phyloP scores from a whole-genome alignment of 768 basidiomycete genomes.

The Cubamyces lactineus region DNA sequence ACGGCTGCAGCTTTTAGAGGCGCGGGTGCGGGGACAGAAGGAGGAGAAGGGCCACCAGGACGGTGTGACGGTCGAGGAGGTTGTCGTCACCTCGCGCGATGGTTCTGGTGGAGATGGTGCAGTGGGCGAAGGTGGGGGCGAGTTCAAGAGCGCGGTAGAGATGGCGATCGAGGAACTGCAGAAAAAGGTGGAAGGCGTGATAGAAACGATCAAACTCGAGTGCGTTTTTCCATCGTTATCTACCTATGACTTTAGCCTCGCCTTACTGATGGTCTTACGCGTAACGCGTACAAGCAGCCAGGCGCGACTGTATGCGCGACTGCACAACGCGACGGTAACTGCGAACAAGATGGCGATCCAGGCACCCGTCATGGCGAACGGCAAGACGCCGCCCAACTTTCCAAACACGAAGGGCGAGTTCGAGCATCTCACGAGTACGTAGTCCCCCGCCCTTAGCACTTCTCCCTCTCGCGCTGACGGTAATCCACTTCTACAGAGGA shows the following conservation, averaged over 20 bases:
- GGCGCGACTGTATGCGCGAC: conserved; percentile 39
- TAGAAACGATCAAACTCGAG: conserved; percentile 41
- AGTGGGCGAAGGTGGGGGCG: conserved; percentile 32
- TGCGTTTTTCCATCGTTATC: conserved; percentile 25
- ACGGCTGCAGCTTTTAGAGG: not conserved
- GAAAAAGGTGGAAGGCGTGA: conserved; percentile 38
- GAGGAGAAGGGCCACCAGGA: conserved; percentile 9
- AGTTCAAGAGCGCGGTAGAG: conserved; percentile 31
- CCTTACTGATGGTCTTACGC: not conserved
- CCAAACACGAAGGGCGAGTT: conserved; percentile 46
- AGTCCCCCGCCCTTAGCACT: not conserved
- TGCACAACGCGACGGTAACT: conserved; percentile 41
- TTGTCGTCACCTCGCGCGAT: conserved; percentile 21
- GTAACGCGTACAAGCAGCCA: conserved; percentile 33
- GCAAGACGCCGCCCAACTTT: conserved; percentile 42
- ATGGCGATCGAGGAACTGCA: conserved; percentile 39
- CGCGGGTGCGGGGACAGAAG: not conserved
- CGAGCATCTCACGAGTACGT: conserved; percentile 49
- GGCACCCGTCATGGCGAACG: conserved; percentile 36
- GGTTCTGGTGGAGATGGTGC: not conserved
- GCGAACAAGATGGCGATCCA: conserved; percentile 38
- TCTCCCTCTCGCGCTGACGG: not conserved
- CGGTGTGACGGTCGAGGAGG: conserved; percentile 2
- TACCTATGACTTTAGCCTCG: not conserved
- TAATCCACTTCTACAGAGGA: conserved; percentile 37